Evolutionary conservation across 169 alveolate species (phyloP).

Genomic region (Perkinsus olseni): DNA sequence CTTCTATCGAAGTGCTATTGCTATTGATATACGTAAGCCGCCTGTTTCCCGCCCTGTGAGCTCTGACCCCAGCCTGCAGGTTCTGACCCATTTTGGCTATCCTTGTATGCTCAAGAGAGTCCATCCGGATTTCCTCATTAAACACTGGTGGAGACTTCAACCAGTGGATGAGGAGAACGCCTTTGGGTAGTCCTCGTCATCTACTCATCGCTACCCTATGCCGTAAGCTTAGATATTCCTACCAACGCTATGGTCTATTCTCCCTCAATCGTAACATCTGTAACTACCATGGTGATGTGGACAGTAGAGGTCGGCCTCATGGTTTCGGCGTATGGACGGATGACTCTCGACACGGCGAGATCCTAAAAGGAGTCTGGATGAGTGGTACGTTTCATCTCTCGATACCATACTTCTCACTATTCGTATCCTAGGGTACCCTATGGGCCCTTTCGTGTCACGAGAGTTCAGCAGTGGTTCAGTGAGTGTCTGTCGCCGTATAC

Average conservation of each 20-base stretch:
- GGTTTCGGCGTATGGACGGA: conserved; percentile 39
- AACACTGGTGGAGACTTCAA: neutral
- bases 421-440: conserved; percentile 14
- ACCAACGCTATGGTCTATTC: neutral
- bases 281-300: conserved; percentile 25
- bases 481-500: conserved; percentile 26
- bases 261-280: neutral
- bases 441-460: conserved; percentile 35
- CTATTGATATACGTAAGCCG: neutral
- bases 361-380: conserved; percentile 30
- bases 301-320: conserved; percentile 34
- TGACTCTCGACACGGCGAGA: conserved; percentile 30
- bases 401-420: neutral
- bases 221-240: neutral
- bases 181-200: neutral
- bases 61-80: neutral
- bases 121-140: neutral
- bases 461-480: conserved; percentile 30
- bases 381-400: neutral
- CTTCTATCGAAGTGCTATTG: neutral
- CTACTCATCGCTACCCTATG: neutral
- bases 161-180: neutral
- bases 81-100: neutral
- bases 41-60: neutral
- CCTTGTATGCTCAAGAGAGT: neutral